phyloP scores from a whole-genome alignment of 2,329 filamentous ascomycete species.

The Aspergillus tamarii region DNA sequence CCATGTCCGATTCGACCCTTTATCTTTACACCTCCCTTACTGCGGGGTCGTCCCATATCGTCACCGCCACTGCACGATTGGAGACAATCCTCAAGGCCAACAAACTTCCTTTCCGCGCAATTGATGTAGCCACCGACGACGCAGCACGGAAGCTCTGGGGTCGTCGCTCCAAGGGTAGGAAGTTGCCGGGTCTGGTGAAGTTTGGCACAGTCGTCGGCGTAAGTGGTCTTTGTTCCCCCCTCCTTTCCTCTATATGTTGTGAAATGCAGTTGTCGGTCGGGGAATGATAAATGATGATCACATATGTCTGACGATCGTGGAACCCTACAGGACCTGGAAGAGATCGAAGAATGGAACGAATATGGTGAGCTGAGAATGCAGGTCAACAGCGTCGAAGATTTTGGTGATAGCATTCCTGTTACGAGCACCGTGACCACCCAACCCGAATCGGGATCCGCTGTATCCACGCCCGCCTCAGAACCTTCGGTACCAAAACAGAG shows the following conservation, averaged over 20 bases:
- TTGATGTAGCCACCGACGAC: conserved; percentile 89
- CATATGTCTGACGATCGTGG: conserved; percentile 12
- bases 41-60: conserved; percentile 91
- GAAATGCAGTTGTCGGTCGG: background rate
- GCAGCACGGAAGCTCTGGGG: conserved; percentile 88
- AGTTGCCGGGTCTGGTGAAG: conserved; percentile 87
- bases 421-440: conserved; percentile 30
- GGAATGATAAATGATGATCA: background rate
- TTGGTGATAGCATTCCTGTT: conserved; percentile 33
- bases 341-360: conserved; percentile 99
- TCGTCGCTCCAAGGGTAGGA: conserved; percentile 80
- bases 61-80: conserved; percentile 91
- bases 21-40: conserved; percentile 97
- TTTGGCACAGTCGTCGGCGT: conserved; percentile 84
- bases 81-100: conserved; percentile 97
- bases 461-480: conserved; percentile 28
- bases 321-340: conserved; percentile 73
- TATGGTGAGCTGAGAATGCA: conserved; percentile 92
- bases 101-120: conserved; percentile 87
- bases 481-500: conserved; percentile 32
- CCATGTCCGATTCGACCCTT: conserved; percentile 62
- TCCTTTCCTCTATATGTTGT: background rate
- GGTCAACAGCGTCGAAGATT: conserved; percentile 56
- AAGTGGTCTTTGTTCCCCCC: conserved; percentile 45
- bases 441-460: conserved; percentile 28